Percentiles rank a stretch among this genome's conserved stretches.
phyloP scores from a whole-genome alignment of 2,329 filamentous ascomycete genomes.

The Dichotomopilus funicola region DNA sequence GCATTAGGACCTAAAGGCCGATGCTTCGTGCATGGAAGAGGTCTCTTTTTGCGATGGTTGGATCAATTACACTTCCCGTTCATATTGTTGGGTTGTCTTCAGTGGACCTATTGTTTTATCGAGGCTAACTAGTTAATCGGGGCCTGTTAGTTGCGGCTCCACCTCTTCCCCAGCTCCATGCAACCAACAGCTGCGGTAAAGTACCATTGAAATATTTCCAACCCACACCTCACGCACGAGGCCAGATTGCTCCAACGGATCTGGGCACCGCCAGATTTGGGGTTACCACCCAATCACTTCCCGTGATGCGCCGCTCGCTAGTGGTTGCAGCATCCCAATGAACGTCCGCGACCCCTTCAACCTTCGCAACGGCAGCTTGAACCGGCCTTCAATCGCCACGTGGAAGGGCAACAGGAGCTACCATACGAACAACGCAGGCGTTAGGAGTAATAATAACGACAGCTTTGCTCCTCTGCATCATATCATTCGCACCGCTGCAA shows the following conservation, averaged over 20 bases:
- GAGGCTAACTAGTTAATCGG: no score
- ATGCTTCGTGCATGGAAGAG: no score
- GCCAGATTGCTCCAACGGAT: neutral
- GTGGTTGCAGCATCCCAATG: conserved; percentile 26
- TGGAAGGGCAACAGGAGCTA: conserved; percentile 14
- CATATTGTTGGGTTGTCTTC: no score
- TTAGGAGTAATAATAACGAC: conserved; percentile 14
- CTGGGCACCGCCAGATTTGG: neutral
- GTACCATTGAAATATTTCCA: neutral
- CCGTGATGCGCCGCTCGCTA: conserved; percentile 9
- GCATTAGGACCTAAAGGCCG: no score
- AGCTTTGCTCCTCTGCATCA: conserved; percentile 30
- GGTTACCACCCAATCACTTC: no score
- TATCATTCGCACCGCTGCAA: conserved; percentile 44
- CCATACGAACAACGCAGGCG: neutral
- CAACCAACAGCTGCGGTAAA: no score
- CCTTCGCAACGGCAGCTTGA: conserved; percentile 25
- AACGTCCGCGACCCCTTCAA: conserved; percentile 40
- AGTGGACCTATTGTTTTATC: no score
- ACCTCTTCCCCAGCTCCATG: neutral
- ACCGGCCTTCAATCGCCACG: conserved; percentile 15
- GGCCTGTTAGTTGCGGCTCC: no score
- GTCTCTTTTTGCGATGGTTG: no score
- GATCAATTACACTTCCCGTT: no score
- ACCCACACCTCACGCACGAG: neutral